Base-by-base conservation (phyloP, 208 protist species). In the Leishmania lainsoni region DNA sequence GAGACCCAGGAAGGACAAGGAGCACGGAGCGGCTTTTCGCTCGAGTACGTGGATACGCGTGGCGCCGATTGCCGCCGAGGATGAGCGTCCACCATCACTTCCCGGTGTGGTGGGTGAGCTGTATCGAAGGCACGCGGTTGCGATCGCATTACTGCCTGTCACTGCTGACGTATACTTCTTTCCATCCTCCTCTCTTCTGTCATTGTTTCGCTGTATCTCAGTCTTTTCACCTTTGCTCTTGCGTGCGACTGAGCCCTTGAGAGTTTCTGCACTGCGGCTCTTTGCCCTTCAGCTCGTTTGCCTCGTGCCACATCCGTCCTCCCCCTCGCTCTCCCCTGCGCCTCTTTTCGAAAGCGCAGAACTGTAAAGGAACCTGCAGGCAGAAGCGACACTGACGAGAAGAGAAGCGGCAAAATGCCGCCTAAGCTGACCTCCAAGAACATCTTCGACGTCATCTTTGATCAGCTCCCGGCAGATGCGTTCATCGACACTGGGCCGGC, bases 361-460 rank as follows among this genome's bases (percentile, higher is more conserved):
- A 22, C 39, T 22, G n/a, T 45, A 2, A 45, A 45, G 42, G 42
- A 9, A 16, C n/a, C 8, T 32, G 20, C 48, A 75, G 14, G n/a
- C 54, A 66, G 16, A 78, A 16, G 35, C 45, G 54, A 14, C 4
- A 73, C 6, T 9, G 29, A 45, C 65, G 14, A 17, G 5, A 51
- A 56, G 10, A 17, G 16, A 52, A 17, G 26, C 2, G 49, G 4
- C 10, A 71, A n/a, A 48, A 90, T 91, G 85, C 87, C 80, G 39
- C 82, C 84, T 1, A 91, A 81, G n/a, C 69, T 90, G 10, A 87
- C 83, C 1, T 92, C 89, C 2, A 90, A 91, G 56, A 96, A 93
- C 29, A 84, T 96, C 0, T 96, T 96, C 79, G 92, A 96, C 72
- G 90, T 86, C 16, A 78, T 96, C 49, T 96, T 96, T 72, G 82